Percentiles rank a stretch among this genome's conserved stretches.
Conservation (phyloP, 2,329 filamentous ascomycete species). For the Fusarium subtropicale region DNA sequence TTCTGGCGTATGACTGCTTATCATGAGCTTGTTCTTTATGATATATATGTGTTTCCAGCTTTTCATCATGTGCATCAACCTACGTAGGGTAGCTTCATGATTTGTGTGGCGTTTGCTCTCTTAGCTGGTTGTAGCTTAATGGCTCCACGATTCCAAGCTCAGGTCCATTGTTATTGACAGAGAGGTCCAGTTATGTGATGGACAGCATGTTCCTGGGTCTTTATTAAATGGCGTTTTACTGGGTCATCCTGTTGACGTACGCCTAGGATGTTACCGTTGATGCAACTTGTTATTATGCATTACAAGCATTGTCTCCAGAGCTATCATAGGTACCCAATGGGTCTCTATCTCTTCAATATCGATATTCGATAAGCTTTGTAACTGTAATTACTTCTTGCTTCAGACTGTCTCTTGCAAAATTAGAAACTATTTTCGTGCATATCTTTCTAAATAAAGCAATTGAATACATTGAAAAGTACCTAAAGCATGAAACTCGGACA, state of each 20-base stretch:
- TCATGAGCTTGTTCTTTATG: background rate
- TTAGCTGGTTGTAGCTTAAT: conserved; percentile 19
- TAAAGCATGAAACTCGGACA: conserved; percentile 32
- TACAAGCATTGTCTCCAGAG: background rate
- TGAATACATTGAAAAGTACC: conserved; percentile 3
- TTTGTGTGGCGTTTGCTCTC: conserved; percentile 15
- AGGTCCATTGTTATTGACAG: background rate
- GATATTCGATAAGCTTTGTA: background rate
- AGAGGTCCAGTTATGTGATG: background rate
- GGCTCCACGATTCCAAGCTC: background rate
- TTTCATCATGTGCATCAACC: background rate
- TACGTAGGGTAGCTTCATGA: conserved; percentile 19
- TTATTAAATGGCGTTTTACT: background rate
- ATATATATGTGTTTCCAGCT: background rate
- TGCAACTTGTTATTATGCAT: background rate
- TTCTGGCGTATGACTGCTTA: background rate
- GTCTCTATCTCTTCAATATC: background rate
- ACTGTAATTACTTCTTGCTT: background rate
- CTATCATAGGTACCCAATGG: background rate
- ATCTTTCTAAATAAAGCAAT: background rate
- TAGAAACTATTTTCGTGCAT: too few species aligned
- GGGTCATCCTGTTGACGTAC: background rate
- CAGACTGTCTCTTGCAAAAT: conserved; percentile 5
- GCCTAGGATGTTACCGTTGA: background rate
- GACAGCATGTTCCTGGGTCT: background rate